Evolutionary conservation across 2,329 filamentous ascomycete genomes (phyloP), one percentile per base, ranked within the genome.

Genomic region (Tympanopsis confertula): DNA sequence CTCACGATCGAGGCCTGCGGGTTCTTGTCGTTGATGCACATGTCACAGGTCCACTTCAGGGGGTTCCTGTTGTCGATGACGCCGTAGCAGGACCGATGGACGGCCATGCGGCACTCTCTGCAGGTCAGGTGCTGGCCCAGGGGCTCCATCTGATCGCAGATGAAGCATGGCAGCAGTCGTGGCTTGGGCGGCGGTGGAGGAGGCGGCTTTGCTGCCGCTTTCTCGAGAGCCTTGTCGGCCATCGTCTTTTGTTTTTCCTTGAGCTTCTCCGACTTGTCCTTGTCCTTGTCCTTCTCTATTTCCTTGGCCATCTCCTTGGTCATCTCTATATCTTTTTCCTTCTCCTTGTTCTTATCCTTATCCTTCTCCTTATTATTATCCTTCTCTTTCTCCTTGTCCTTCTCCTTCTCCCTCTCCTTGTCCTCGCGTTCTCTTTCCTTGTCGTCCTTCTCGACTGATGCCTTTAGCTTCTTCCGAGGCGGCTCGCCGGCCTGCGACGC

Each of bases 11-110:
- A 95, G 33, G 94, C 81, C 46, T 86, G 79, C 4, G 89, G 87
- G 50, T 82, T 89, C 55, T 87, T 86, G 54, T 98, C 91, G 52
- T 98, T 98, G 26, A 78, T 69, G 58, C 91, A 98, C 74, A 88
- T 94, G 59, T 96, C 91, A 57, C 91, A 98, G 29, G 82, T 75
- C 91, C 91, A 98, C 58, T 94, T 94, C 33, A 70, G 73, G 20
- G 76, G 71, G 38, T 69, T 71, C 30, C 84, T 75, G 40, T 81
- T 77, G 35, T 81, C 76, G 28, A 73, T 46, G 20, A 96, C 70
- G n/a, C 91, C 91, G 53, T 96, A 98, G 59, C 91, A 98, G 43
- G 78, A 77, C 38, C 84, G 82, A 58, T 98, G 91, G 18, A 96
- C 89, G 3, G 87, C 87, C 57, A 98, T 63, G 38, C 86, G 82